Evolutionary conservation across 2,329 filamentous ascomycete genomes (phyloP).

Genomic region (Botrytis pseudocinerea): DNA sequence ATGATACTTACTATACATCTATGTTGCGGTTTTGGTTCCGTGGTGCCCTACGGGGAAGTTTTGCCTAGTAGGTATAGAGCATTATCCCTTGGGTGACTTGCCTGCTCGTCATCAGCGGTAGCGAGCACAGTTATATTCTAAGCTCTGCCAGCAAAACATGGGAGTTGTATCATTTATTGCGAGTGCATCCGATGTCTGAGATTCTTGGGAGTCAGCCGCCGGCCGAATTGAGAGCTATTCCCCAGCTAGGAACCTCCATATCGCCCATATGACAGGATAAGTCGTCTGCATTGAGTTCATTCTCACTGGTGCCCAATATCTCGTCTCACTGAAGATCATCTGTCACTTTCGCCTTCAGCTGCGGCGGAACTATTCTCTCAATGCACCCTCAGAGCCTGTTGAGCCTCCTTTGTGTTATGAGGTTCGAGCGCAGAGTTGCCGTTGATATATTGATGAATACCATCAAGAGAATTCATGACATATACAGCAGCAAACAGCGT

Average conservation of each 20-base stretch:
- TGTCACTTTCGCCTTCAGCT: neutral
- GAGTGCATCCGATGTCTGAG: neutral
- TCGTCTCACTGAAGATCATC: neutral
- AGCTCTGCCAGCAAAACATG: neutral
- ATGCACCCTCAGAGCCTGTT: no score
- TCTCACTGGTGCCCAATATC: no score
- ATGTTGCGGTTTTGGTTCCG: neutral
- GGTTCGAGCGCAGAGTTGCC: neutral
- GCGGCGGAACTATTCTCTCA: neutral
- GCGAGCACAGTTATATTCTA: neutral
- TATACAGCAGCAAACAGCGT: neutral
- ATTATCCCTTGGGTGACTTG: neutral
- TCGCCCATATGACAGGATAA: neutral
- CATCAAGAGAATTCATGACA: no score
- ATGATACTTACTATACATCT: neutral
- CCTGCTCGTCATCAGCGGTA: neutral
- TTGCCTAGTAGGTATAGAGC: neutral
- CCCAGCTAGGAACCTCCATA: neutral
- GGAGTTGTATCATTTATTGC: neutral
- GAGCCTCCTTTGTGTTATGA: neutral
- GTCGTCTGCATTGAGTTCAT: neutral
- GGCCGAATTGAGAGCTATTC: neutral
- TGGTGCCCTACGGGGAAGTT: neutral
- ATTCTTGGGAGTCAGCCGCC: neutral
- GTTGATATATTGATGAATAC: neutral